Evolutionary conservation across 2,329 filamentous ascomycete species (phyloP).

Genomic region (Pseudogymnoascus sp.): DNA sequence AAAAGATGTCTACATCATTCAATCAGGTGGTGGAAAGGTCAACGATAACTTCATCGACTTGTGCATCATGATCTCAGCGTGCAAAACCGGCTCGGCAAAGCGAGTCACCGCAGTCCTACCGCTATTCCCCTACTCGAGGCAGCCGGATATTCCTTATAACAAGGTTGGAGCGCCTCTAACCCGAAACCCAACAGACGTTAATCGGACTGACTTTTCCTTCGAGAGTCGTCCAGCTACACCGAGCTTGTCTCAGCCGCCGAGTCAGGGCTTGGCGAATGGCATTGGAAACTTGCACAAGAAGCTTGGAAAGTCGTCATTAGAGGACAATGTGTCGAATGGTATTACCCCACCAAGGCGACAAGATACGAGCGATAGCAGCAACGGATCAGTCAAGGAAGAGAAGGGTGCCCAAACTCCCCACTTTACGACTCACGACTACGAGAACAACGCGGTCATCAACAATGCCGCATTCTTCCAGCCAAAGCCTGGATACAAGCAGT

Average conservation of each 20-base stretch:
- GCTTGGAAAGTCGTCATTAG: constrained; percentile 59
- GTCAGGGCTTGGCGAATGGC: constrained; percentile 51
- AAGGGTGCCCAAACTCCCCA: constrained; percentile 20
- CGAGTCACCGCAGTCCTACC: constrained; percentile 90
- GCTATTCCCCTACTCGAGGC: constrained; percentile 91
- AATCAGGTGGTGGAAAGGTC: constrained; percentile 84
- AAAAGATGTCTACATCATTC: constrained; percentile 98
- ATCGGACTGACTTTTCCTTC: constrained; percentile 68
- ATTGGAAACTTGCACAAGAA: constrained; percentile 64
- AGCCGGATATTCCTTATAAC: constrained; percentile 95
- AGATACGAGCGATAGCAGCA: constrained; percentile 35
- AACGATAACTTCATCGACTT: constrained; percentile 97
- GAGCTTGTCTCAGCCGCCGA: constrained; percentile 61
- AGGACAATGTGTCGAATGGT: constrained; percentile 38
- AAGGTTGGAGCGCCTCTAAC: constrained; percentile 84
- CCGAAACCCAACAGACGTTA: constrained; percentile 48
- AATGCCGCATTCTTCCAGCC: constrained; percentile 59
- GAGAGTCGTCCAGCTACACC: constrained; percentile 88
- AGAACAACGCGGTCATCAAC: constrained; percentile 46
- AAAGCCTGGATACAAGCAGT: constrained; percentile 93
- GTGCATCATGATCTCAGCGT: constrained; percentile 96
- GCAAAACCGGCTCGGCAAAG: constrained; percentile 87
- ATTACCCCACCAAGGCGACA: constrained; percentile 27
- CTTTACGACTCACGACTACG: constrained; percentile 58
- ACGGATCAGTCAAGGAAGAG: constrained; percentile 27